Base-by-base conservation (phyloP, 1,284 basidiomycete genomes). In the Amylostereum chailletii region DNA sequence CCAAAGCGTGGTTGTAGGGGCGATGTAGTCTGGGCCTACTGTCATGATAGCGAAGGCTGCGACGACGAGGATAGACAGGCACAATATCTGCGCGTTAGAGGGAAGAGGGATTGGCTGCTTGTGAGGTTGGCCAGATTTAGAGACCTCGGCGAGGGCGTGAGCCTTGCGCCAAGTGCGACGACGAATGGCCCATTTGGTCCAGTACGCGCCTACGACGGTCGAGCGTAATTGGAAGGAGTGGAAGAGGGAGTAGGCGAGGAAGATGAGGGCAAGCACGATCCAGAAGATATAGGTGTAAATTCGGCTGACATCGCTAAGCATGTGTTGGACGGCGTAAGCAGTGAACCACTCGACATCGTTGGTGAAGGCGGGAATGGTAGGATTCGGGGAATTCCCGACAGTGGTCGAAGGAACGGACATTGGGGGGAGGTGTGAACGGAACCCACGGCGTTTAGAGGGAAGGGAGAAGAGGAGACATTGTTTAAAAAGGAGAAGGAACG, bases 11-110 rank as follows among this genome's bases (percentile, higher is more conserved):
- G 72, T 65, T 9, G 63, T 62, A 0, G 88, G 86, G 0, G 75
- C 70, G 57, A 91, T 74, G 61, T 90, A 89, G 65, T 92, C 89
- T 7, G 83, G 78, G 8, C 90, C 90, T 11, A 81, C 66, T 50
- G 86, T 71, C 9, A 70, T 69, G 41, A 84, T 68, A 5, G 71
- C 58, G 31, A 79, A 55, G 4, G 75, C 65, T 3, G 68, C 59
- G 48, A 73, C 54, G 34, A 71, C 60, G 30, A 87, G 62, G 38
- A 72, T 50, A 39, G 60, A 50, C 36, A 79, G 60, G 3, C 70
- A 68, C 44, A 84, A 64, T 19, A 85, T 64, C 51, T 82, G 75
- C 2, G 76, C 74, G 58, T 86, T 85, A 47, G 81, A 77, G 2
- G 83, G 82, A 4, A 85, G 64, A 3, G 77, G 70, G 11, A 64